Evolutionary conservation across 108 stramenopile species (phyloP).

Genomic region (Cyclotella choctawhatcheeana): DNA sequence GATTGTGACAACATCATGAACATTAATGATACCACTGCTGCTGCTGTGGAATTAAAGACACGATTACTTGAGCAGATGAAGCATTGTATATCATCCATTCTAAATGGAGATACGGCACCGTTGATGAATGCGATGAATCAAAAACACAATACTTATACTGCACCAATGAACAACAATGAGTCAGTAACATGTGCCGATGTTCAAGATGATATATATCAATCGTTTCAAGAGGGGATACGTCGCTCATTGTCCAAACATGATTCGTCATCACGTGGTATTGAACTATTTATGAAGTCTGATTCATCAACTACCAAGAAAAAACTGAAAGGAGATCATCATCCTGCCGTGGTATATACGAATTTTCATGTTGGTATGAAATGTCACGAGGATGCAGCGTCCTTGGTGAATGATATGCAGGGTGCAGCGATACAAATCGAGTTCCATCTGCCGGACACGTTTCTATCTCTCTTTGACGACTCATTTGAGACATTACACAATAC

Average conservation of each 20-base stretch:
- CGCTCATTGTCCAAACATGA: neutral
- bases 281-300: conserved; percentile 37
- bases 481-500: no score
- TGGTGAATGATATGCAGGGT: conserved; percentile 67
- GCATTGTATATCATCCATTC: conserved; percentile 20
- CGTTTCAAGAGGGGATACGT: conserved; percentile 47
- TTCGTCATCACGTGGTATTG: conserved; percentile 25
- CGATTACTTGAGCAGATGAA: neutral
- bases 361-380: conserved; percentile 50
- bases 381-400: conserved; percentile 61
- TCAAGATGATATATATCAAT: conserved; percentile 41
- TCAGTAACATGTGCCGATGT: conserved; percentile 7
- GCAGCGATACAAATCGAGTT: conserved; percentile 33
- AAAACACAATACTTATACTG: neutral
- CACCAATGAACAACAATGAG: neutral
- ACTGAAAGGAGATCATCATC: neutral
- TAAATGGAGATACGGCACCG: conserved; percentile 8
- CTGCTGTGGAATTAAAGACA: no score
- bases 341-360: conserved; percentile 11
- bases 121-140: neutral
- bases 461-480: neutral
- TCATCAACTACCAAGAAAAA: neutral
- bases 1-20: no score
- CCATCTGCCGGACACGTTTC: conserved; percentile 20
- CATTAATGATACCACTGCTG: no score